Evolutionary conservation across 441 rosid genomes (phyloP), one percentile per base, ranked within the genome.

Genomic region (Raphanus hybrid): DNA sequence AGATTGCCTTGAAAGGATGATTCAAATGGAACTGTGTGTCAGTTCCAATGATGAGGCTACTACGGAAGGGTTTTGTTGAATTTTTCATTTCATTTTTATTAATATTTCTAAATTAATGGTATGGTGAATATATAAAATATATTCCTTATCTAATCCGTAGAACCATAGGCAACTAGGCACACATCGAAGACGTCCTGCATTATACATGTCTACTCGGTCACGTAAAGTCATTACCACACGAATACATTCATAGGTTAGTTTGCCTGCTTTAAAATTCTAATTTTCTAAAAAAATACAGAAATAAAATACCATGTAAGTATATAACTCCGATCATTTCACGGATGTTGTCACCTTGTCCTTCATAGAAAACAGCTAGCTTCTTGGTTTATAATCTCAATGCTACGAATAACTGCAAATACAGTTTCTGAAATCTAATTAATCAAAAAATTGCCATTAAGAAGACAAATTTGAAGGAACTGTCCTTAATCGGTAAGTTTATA

Each of bases 131-230:
- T 8, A 39, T 20, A 20, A 57, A 60, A 45, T 14, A 5, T 45
- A n/a, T 58, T 10, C 27, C 18, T 34, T 67, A 12, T 12, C 12
- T 60, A 12, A 15, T 67, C n/a, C 37, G 15, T 74, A 39, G 59
- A 58, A 57, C 37, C 27, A 0, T 50, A 75, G 27, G 52, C 54
- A 34, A 6, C 39, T 45, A 75, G 26, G 48, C 50, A 32, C 50
- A 32, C 68, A 32, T 29, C 37, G 14, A 45, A 68, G 57, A 74
- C 32, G 32, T 74, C 55, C 34, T 34, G 50, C 71, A 68, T 29
- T 68, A 5, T 27, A 45, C 23, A 54, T 54, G 58, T 54, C 23
- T 61, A 27, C 59, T 26, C 59, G 6, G 45, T 29, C 23, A 69
- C 35, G 57, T 11, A 73, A 35, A 34, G 15, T 64, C 54, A 52